Conservation (phyloP, 805 yeast genomes). For the Lachancea dasiensis region DNA sequence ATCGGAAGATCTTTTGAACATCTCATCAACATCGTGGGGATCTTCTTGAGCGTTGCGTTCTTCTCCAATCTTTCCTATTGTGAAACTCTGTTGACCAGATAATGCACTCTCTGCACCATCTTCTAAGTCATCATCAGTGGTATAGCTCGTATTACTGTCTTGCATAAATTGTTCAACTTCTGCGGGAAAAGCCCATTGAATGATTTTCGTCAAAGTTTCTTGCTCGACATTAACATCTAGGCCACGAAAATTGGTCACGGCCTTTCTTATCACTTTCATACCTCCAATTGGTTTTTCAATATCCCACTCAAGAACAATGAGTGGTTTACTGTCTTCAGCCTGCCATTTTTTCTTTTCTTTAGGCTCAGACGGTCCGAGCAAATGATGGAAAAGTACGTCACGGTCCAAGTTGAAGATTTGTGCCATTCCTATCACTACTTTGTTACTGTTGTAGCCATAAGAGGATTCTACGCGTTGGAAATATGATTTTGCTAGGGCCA, state of each 20-base stretch:
- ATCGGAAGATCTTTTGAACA: conserved; percentile 71
- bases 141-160: conserved; percentile 9
- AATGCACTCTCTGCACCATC: conserved; percentile 12
- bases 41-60: conserved; percentile 4
- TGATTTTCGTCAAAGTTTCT: conserved; percentile 53
- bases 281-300: conserved; percentile 87
- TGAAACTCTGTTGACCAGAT: conserved; percentile 7
- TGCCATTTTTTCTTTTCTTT: conserved; percentile 13
- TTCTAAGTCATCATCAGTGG: conserved; percentile 8
- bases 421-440: conserved; percentile 51
- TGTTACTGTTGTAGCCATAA: conserved; percentile 63
- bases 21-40: conserved; percentile 33
- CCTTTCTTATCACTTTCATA: conserved; percentile 66
- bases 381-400: conserved; percentile 59
- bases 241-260: conserved; percentile 58
- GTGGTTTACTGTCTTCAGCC: conserved; percentile 21
- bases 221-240: conserved; percentile 70
- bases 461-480: conserved; percentile 57
- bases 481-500: conserved; percentile 55
- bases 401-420: conserved; percentile 63
- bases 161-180: conserved; percentile 23
- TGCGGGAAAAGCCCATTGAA: conserved; percentile 67
- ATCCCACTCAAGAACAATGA: conserved; percentile 59
- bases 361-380: conserved; percentile 45
- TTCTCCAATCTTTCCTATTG: conserved; percentile 3